A percentile compares a stretch with the other conserved stretches of the same genome.
phyloP scores from a whole-genome alignment of 768 basidiomycete genomes.

The Amanita pallidorosea region DNA sequence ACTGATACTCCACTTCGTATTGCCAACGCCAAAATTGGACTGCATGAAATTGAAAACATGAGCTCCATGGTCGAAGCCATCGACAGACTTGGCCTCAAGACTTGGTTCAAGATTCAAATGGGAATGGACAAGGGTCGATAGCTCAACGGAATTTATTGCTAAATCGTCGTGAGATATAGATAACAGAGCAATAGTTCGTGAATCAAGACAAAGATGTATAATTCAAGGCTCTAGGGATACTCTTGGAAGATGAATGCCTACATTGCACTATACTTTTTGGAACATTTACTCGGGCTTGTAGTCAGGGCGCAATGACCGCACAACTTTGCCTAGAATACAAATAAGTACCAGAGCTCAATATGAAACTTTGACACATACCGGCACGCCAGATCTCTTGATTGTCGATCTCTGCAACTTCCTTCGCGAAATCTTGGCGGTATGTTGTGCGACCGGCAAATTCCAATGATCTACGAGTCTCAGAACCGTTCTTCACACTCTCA shows the following conservation, averaged over 20 bases:
- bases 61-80: slow-evolving; percentile 20
- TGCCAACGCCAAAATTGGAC: slow-evolving; percentile 17
- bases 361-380: slow-evolving; percentile 33
- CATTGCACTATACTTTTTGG: slow-evolving; percentile 1
- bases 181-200: not conserved
- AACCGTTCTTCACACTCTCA: slow-evolving; percentile 88
- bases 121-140: slow-evolving; percentile 19
- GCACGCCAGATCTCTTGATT: slow-evolving; percentile 99
- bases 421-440: slow-evolving; percentile 87
- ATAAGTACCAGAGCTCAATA: not conserved
- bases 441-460: slow-evolving; percentile 91
- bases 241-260: not conserved
- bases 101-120: slow-evolving; percentile 28
- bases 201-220: not conserved
- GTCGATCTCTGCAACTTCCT: slow-evolving; percentile 90
- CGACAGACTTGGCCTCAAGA: slow-evolving; percentile 21
- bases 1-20: slow-evolving; percentile 10
- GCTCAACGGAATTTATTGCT: not conserved
- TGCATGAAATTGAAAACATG: slow-evolving; percentile 27
- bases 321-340: slow-evolving; percentile 61
- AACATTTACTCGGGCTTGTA: slow-evolving; percentile 47
- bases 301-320: slow-evolving; percentile 82
- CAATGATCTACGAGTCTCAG: slow-evolving; percentile 93
- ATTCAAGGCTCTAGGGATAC: too few species aligned
- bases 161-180: not conserved